Conservation (phyloP, 768 basidiomycete species). For the Lactifluus hygrophoroides region DNA sequence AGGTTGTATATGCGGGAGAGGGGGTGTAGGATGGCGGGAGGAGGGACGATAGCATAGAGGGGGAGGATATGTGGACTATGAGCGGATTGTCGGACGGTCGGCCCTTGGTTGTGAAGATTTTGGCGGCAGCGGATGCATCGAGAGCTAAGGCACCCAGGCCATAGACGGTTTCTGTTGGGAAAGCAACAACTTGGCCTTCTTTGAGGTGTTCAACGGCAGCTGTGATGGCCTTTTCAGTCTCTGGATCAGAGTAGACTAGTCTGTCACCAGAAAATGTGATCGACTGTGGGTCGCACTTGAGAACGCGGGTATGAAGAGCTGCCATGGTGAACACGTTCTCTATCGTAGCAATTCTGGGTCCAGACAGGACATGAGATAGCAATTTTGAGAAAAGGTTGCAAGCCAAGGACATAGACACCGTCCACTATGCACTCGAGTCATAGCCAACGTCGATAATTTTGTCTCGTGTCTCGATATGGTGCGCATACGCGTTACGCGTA, state of each 20-base stretch:
- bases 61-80: constrained; percentile 91
- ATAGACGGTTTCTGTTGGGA: constrained; percentile 98
- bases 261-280: constrained; percentile 48
- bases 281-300: constrained; percentile 54
- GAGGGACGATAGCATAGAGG: constrained; percentile 67
- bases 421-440: neutral
- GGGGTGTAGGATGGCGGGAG: constrained; percentile 58
- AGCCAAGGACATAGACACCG: neutral
- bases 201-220: constrained; percentile 49
- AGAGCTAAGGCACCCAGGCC: constrained; percentile 89
- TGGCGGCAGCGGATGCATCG: constrained; percentile 47
- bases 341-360: neutral
- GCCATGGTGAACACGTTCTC: constrained; percentile 6
- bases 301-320: constrained; percentile 32
- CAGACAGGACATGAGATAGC: constrained; percentile 1
- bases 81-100: constrained; percentile 94
- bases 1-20: constrained; percentile 54
- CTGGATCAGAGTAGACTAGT: constrained; percentile 41
- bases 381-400: neutral
- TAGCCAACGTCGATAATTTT: too few relatives aligned
- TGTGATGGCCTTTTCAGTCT: constrained; percentile 46
- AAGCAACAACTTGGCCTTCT: constrained; percentile 57
- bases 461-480: too few relatives aligned
- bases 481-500: too few relatives aligned
- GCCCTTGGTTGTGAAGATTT: constrained; percentile 84